Percentiles rank a stretch among this genome's conserved stretches.
Evolutionary conservation across 2,329 filamentous ascomycete species (phyloP).

Genomic region (Zymoseptoria pseudotritici): DNA sequence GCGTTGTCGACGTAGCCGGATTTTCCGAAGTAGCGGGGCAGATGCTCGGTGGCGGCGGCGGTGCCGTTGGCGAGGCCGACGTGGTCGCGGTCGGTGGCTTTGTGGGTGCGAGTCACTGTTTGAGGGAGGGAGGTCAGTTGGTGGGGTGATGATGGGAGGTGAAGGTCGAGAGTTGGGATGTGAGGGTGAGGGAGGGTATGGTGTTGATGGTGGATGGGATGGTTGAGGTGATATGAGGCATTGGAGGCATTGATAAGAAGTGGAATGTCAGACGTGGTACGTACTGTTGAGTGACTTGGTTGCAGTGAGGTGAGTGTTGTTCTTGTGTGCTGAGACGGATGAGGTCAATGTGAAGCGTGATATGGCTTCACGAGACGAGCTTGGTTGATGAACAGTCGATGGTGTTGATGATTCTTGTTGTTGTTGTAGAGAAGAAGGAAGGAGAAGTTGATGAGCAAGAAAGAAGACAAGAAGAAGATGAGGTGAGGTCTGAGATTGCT

Average conservation of each 20-base stretch:
- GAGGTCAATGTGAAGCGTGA: not conserved
- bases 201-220: not conserved
- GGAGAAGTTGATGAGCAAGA: not conserved
- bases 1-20: constrained; percentile 70
- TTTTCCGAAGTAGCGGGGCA: constrained; percentile 93
- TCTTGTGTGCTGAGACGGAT: not conserved
- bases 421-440: not conserved
- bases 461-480: not conserved
- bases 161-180: not conserved
- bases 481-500: not conserved
- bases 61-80: constrained; percentile 68
- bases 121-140: too few species aligned
- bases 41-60: constrained; percentile 59
- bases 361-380: not conserved
- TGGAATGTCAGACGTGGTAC: not conserved
- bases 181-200: not conserved
- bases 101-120: constrained; percentile 94
- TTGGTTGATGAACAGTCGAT: not conserved
- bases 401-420: not conserved
- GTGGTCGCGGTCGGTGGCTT: constrained; percentile 90
- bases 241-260: not conserved
- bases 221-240: not conserved
- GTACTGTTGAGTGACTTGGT: not conserved
- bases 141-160: constrained; percentile 6
- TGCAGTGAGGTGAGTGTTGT: not conserved